phyloP scores from a whole-genome alignment of 148 eudicot species.

The Camellia granthamiana region DNA sequence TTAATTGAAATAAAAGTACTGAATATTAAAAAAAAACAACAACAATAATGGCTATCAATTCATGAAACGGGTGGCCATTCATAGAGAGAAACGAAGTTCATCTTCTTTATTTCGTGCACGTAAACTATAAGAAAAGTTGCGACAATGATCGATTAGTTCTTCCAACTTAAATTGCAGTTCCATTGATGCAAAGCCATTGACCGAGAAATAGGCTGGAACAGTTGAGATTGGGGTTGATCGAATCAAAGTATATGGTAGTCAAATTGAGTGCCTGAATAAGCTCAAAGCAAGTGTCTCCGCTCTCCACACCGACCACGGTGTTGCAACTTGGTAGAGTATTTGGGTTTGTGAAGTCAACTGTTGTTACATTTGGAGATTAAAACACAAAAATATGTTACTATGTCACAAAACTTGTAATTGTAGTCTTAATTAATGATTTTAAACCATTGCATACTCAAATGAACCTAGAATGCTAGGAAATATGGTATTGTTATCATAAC shows the following conservation, averaged over 20 bases:
- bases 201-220: conserved; percentile 16
- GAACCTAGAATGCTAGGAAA: no score
- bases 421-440: no score
- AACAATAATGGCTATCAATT: neutral
- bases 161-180: conserved; percentile 3
- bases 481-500: no score
- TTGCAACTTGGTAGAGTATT: neutral
- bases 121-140: neutral
- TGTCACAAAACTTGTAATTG: no score
- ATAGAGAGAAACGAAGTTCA: neutral
- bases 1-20: no score
- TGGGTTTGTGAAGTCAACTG: no score
- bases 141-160: neutral
- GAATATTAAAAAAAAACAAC: neutral
- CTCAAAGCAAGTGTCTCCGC: conserved; percentile 15
- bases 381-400: no score
- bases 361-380: no score
- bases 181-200: conserved; percentile 26
- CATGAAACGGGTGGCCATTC: neutral
- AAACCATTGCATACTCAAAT: no score
- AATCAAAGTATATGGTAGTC: neutral
- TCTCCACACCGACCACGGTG: conserved; percentile 11
- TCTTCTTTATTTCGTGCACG: neutral
- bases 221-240: conserved; percentile 25
- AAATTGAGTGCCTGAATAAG: conserved; percentile 4